phyloP scores from a whole-genome alignment of 2,329 filamentous ascomycete species.

The Fusarium sp. region DNA sequence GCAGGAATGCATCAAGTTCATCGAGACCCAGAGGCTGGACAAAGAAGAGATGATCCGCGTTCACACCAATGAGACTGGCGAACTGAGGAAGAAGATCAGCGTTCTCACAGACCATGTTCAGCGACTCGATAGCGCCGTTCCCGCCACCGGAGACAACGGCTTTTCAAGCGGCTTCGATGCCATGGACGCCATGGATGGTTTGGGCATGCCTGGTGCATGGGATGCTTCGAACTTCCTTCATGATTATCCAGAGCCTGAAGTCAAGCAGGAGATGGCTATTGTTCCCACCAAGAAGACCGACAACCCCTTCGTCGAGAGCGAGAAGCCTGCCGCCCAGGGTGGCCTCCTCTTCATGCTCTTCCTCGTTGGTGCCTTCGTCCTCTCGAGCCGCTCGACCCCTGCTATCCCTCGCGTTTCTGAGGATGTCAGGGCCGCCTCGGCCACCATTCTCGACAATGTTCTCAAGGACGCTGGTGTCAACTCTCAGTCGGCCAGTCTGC shows the following conservation, averaged over 20 bases:
- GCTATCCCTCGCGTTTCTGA: conserved; percentile 81
- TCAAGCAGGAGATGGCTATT: conserved; percentile 67
- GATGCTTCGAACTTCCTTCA: conserved; percentile 77
- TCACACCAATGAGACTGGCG: conserved; percentile 89
- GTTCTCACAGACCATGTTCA: conserved; percentile 78
- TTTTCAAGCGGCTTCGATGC: conserved; percentile 78
- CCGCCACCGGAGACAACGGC: conserved; percentile 60
- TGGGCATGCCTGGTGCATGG: conserved; percentile 84
- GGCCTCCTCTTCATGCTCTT: conserved; percentile 93
- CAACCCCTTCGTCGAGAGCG: conserved; percentile 54
- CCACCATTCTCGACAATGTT: conserved; percentile 79
- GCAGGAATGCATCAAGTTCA: conserved; percentile 76
- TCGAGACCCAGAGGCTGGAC: conserved; percentile 80
- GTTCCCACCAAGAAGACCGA: conserved; percentile 62
- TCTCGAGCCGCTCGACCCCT: conserved; percentile 79
- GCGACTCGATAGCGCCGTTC: conserved; percentile 70
- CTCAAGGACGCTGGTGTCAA: conserved; percentile 79
- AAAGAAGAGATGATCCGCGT: conserved; percentile 90
- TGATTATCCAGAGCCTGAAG: conserved; percentile 69
- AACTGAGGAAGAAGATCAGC: conserved; percentile 90
- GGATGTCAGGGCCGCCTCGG: conserved; percentile 80
- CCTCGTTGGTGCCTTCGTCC: conserved; percentile 93
- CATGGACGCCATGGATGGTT: conserved; percentile 85
- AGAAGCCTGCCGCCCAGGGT: conserved; percentile 77
- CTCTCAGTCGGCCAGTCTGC: conserved; percentile 52